A percentile compares a stretch with the other conserved stretches of the same genome.
These are phyloP conservation scores for Calocybe indica DNA, from an alignment of 768 basidiomycete genomes.

Conservation along the genomic window DNA sequence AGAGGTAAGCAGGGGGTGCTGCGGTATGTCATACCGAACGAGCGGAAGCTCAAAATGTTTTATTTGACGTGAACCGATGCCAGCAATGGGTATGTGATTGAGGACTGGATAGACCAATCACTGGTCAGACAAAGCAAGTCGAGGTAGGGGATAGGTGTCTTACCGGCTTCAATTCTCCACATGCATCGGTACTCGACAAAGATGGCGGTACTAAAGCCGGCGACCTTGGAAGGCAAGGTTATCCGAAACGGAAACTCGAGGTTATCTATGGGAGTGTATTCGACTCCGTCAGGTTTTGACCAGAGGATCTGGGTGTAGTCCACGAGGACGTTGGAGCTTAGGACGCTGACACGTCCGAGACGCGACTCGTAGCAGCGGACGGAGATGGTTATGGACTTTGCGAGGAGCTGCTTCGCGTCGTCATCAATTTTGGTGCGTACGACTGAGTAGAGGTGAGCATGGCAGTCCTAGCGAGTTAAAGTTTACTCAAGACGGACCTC, in stretches of 20 bases:
- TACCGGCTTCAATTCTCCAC: constrained; percentile 83
- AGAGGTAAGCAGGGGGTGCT: constrained; percentile 27
- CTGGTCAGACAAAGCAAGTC: constrained; percentile 9
- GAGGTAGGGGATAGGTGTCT: constrained; percentile 18
- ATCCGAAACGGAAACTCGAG: constrained; percentile 69
- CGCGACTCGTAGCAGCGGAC: constrained; percentile 83
- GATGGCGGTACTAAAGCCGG: constrained; percentile 63
- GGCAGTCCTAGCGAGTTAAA: constrained; percentile 5
- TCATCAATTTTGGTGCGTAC: constrained; percentile 67
- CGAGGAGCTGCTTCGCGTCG: constrained; percentile 61
- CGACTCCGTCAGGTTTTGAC: constrained; percentile 52
- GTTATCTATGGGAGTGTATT: constrained; percentile 57
- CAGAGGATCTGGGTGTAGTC: constrained; percentile 65
- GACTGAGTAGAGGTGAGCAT: constrained; percentile 30
- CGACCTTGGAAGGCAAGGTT: constrained; percentile 52
- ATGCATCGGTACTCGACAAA: constrained; percentile 75
- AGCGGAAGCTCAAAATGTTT: constrained; percentile 70
- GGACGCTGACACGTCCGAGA: constrained; percentile 48
- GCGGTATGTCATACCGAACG: constrained; percentile 62
- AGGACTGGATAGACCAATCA: constrained; percentile 42
- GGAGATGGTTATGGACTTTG: constrained; percentile 64
- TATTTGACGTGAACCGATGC: constrained; percentile 62
- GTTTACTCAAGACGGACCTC: constrained; percentile 37
- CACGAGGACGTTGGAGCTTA: constrained; percentile 61
- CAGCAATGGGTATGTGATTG: constrained; percentile 56